phyloP scores from a whole-genome alignment of 768 basidiomycete genomes.

The Atractiella rhizophila region DNA sequence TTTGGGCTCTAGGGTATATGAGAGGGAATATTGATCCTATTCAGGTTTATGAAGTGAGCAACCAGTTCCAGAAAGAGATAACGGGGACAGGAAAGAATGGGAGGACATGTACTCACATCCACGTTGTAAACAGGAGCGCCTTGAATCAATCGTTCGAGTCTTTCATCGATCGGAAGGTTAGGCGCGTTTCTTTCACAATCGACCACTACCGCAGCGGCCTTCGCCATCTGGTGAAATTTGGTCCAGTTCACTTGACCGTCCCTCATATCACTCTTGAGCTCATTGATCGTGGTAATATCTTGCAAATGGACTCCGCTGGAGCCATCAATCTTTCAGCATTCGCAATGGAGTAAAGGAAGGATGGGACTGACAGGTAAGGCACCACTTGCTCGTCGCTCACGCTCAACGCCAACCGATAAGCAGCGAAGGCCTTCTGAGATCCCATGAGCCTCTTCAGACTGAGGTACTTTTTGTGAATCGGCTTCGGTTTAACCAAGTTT shows the following conservation, averaged over 20 bases:
- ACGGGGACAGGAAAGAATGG: neutral
- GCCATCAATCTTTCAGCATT: neutral
- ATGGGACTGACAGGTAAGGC: slow-evolving; percentile 31
- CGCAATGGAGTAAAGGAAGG: neutral
- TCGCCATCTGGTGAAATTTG: slow-evolving; percentile 78
- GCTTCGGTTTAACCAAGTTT: slow-evolving; percentile 36
- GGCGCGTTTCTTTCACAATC: slow-evolving; percentile 13
- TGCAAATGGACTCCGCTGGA: slow-evolving; percentile 72
- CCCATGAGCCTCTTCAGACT: slow-evolving; percentile 68
- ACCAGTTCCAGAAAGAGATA: neutral
- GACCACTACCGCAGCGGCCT: slow-evolving; percentile 46
- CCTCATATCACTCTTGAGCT: slow-evolving; percentile 50
- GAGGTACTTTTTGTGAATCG: slow-evolving; percentile 43
- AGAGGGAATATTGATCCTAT: neutral
- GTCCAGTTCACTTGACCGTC: slow-evolving; percentile 75
- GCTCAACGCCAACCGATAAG: slow-evolving; percentile 69
- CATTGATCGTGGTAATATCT: slow-evolving; percentile 64
- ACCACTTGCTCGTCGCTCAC: slow-evolving; percentile 68
- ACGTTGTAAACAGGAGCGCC: slow-evolving; percentile 5
- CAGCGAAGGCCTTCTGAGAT: slow-evolving; percentile 52
- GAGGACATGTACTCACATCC: neutral
- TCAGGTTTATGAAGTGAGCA: neutral
- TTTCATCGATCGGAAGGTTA: slow-evolving; percentile 5
- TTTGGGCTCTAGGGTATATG: too few relatives aligned
- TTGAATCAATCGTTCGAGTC: slow-evolving; percentile 11